A percentile compares a stretch with the other conserved stretches of the same genome.
These are phyloP conservation scores for Apophysomyces trapeziformis DNA, from an alignment of 371 early-diverging fungal genomes.

Conservation along the genomic window DNA sequence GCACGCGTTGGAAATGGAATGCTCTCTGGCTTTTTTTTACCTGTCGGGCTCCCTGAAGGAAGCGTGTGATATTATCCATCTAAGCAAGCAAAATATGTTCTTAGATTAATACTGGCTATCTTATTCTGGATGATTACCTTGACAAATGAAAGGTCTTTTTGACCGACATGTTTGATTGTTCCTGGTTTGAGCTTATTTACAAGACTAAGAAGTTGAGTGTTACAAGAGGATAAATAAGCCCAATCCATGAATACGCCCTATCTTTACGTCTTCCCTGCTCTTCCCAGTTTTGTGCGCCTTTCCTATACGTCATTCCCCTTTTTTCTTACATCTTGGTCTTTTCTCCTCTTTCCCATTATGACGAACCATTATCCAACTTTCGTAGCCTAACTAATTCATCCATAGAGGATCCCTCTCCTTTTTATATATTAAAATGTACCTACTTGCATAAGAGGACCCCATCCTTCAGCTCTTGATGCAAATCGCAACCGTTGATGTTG, in stretches of 20 bases:
- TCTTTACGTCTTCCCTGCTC: constrained; percentile 10
- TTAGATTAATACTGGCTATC: neutral
- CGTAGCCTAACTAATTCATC: neutral
- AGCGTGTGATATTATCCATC: constrained; percentile 85
- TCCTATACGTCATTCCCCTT: neutral
- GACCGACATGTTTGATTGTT: constrained; percentile 70
- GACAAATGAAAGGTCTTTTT: constrained; percentile 72
- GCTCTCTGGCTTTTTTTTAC: constrained; percentile 22
- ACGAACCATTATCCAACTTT: neutral
- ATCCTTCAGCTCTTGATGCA: constrained; percentile 69
- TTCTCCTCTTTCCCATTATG: neutral
- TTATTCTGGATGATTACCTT: constrained; percentile 52
- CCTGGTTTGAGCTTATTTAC: constrained; percentile 79
- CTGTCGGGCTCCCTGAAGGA: constrained; percentile 64
- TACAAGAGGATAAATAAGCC: constrained; percentile 1
- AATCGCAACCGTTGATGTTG: constrained; percentile 36
- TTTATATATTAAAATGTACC: constrained; percentile 21
- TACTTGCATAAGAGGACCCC: constrained; percentile 85
- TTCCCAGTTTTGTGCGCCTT: neutral
- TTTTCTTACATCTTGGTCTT: neutral
- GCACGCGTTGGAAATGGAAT: neutral
- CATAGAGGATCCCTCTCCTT: neutral
- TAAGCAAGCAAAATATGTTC: constrained; percentile 30
- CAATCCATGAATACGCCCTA: neutral
- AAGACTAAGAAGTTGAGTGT: constrained; percentile 47